phyloP scores from a whole-genome alignment of 1,139 yeast species.

The Suhomyces coccinellae region DNA sequence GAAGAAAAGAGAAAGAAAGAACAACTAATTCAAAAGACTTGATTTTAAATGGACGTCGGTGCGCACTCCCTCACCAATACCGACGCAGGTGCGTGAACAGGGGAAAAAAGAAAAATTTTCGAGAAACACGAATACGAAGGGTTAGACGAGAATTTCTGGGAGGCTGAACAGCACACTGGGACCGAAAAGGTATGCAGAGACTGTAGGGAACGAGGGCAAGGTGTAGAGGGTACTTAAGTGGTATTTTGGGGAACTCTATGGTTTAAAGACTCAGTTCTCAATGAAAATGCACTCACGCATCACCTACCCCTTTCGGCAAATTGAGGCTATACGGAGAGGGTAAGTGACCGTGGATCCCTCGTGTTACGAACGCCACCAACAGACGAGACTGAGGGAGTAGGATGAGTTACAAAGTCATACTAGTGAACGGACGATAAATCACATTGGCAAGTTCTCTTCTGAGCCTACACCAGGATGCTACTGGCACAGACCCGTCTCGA shows the following conservation, averaged over 20 bases:
- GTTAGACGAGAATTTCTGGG: conserved; percentile 7
- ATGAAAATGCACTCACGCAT: background rate
- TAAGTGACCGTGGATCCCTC: conserved; percentile 4
- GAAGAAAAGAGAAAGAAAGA: conserved; percentile 19
- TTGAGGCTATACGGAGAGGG: conserved; percentile 5
- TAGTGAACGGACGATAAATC: no score
- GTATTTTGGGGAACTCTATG: background rate
- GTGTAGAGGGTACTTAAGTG: background rate
- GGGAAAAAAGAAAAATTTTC: conserved; percentile 16
- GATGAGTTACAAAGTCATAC: no score
- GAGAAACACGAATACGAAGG: conserved; percentile 10
- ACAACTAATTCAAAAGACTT: conserved; percentile 15
- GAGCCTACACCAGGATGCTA: no score
- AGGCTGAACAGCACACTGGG: background rate
- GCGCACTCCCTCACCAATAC: conserved; percentile 10
- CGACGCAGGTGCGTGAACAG: conserved; percentile 3
- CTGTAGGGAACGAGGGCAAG: background rate
- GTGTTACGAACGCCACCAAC: conserved; percentile 3
- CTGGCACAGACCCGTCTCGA: no score
- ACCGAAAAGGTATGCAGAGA: background rate
- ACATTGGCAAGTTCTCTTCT: no score
- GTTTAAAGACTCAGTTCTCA: no score
- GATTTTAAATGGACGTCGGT: conserved; percentile 15
- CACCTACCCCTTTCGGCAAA: conserved; percentile 3
- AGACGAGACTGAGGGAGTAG: background rate